Evolutionary conservation across 768 basidiomycete species (phyloP).

Genomic region (Hortiboletus flavorubellus): DNA sequence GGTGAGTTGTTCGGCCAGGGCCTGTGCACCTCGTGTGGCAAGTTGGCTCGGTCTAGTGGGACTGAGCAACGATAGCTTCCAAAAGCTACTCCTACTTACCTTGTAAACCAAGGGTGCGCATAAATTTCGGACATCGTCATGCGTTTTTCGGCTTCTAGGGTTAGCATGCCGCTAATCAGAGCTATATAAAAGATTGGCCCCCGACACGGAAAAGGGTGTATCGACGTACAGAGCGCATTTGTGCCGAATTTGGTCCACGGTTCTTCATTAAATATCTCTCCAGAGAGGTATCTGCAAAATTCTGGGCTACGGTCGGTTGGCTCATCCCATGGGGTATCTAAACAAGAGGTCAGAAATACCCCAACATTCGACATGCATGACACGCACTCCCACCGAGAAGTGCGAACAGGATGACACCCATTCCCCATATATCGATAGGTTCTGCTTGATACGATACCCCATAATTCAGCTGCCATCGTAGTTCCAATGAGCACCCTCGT

Average conservation of each 20-base stretch:
- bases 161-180: constrained; percentile 70
- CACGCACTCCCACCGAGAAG: constrained; percentile 83
- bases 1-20: constrained; percentile 69
- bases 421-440: constrained; percentile 94
- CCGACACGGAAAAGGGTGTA: not conserved
- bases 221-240: constrained; percentile 57
- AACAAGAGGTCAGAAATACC: not conserved
- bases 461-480: constrained; percentile 52
- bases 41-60: constrained; percentile 64
- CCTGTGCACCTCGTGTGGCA: constrained; percentile 44
- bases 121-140: constrained; percentile 58
- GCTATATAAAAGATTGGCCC: constrained; percentile 42
- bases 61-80: not conserved
- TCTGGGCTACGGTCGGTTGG: constrained; percentile 79
- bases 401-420: constrained; percentile 92
- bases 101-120: constrained; percentile 70
- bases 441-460: constrained; percentile 79
- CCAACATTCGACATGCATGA: not conserved
- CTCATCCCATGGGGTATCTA: constrained; percentile 98
- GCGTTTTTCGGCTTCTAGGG: constrained; percentile 64
- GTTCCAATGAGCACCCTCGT: not conserved
- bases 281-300: constrained; percentile 69
- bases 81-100: constrained; percentile 39
- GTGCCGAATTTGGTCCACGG: constrained; percentile 75
- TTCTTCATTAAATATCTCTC: constrained; percentile 64